Percentiles rank a stretch among this genome's conserved stretches.
Evolutionary conservation across 2,329 filamentous ascomycete genomes (phyloP).

Genomic region (Thermoascus crustaceus): DNA sequence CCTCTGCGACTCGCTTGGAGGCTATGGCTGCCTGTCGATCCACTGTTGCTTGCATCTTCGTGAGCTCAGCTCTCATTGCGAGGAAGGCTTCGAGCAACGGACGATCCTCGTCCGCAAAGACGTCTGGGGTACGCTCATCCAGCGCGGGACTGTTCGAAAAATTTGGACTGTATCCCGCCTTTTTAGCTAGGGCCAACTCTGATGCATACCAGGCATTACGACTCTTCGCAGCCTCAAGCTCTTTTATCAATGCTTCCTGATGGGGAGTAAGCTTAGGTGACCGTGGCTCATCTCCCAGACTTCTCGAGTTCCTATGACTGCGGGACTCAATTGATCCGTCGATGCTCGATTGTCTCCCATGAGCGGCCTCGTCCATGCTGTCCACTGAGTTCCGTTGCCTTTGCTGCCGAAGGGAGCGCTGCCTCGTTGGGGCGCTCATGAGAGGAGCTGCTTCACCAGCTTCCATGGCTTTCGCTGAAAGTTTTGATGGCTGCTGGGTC

Average conservation of each 20-base stretch:
- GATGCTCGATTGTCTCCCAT: slow-evolving; percentile 34
- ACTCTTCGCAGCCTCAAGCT: slow-evolving; percentile 75
- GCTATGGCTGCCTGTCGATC: slow-evolving; percentile 80
- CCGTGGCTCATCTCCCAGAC: slow-evolving; percentile 35
- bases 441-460: slow-evolving; percentile 38
- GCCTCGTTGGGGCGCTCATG: slow-evolving; percentile 34
- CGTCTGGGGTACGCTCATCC: slow-evolving; percentile 67
- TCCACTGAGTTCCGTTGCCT: slow-evolving; percentile 61
- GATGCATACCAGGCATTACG: slow-evolving; percentile 96
- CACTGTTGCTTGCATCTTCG: slow-evolving; percentile 81
- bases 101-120: slow-evolving; percentile 84
- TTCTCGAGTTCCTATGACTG: slow-evolving; percentile 33
- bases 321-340: slow-evolving; percentile 34
- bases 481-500: slow-evolving; percentile 41
- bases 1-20: slow-evolving; percentile 82
- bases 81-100: slow-evolving; percentile 87
- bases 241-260: slow-evolving; percentile 64
- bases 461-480: slow-evolving; percentile 40
- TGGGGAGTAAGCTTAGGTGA: slow-evolving; percentile 39
- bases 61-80: slow-evolving; percentile 80
- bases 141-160: slow-evolving; percentile 62
- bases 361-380: slow-evolving; percentile 52
- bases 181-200: slow-evolving; percentile 82
- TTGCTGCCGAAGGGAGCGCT: slow-evolving; percentile 49
- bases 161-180: slow-evolving; percentile 75